Base-by-base conservation (phyloP, 2,329 filamentous ascomycete genomes). In the Scytalidium sp. region DNA sequence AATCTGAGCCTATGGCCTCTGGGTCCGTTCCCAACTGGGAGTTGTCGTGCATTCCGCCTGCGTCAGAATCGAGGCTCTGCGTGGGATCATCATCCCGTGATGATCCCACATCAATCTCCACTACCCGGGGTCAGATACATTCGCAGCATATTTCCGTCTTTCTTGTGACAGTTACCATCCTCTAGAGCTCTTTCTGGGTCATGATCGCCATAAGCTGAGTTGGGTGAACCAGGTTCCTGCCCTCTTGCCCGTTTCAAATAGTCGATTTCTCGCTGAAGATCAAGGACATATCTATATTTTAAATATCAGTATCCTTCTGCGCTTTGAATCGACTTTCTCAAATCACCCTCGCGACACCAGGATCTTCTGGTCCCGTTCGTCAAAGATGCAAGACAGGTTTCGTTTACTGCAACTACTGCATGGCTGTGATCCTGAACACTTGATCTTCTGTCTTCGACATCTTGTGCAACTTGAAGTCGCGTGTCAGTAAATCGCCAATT, bases 391-490 rank as follows among this genome's bases (percentile, higher is more conserved):
- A 1, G 62, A 52, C 17, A 72, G 58, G n/a, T 68, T 70, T 19
- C 71, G 66, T 52, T 72, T 73, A 40, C 59, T 67, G 56, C 73
- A 76, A n/a, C 64, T 65, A 43, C 70, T 66, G 58, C 72, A 75
- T 13, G 72, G 72, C 50, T 67, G 63, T 5, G 61, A 58, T 11
- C 71, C 72, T 19, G 70, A 69, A 55, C 72, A 75, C 55, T 70
- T 71, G 54, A 74, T 73, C 56, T 75, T 75, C 47, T 73, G 71
- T 45, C 67, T 65, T 21, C 73, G 70, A 52, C 73, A 76, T 54
- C 72, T 66, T 43, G 64, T 62, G 52, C 73, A 75, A 39, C 73
- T 75, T 10, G 6, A 9, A 36, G 32, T 36, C 17, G 8, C 32
- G 17, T 36, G 32, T 36, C 32, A 36, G 32, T 15, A n/a, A n/a